A percentile compares a stretch with the other conserved stretches of the same genome.
These are phyloP conservation scores for Picea engelmannii DNA, from an alignment of 83 land plant species.

Conservation along the genomic window DNA sequence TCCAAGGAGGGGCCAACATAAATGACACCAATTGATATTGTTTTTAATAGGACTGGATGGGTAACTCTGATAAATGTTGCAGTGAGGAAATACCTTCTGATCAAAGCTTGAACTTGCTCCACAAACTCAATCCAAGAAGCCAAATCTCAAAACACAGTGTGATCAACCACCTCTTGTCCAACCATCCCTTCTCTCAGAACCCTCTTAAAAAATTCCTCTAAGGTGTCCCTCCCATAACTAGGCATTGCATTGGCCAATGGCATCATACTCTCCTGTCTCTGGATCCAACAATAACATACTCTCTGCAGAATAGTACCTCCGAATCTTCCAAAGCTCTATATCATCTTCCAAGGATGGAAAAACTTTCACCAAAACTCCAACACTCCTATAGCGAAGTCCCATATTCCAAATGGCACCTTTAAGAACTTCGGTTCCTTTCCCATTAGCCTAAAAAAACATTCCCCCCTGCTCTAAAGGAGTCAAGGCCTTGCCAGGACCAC, in stretches of 20 bases:
- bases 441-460: conserved; percentile 73
- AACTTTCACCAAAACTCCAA: conserved; percentile 74
- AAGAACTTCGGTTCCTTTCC: conserved; percentile 86
- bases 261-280: conserved; percentile 76
- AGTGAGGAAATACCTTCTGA: too few species aligned
- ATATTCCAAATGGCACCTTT: conserved; percentile 88
- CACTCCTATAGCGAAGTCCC: conserved; percentile 89
- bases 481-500: conserved; percentile 94
- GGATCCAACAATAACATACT: conserved; percentile 92
- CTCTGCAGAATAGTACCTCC: conserved; percentile 97
- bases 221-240: conserved; percentile 92
- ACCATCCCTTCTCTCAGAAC: conserved; percentile 93
- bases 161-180: conserved; percentile 96
- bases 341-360: conserved; percentile 90
- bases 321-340: conserved; percentile 97
- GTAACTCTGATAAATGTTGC: too few species aligned
- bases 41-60: too few species aligned
- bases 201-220: conserved; percentile 88
- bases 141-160: conserved; percentile 57
- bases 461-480: conserved; percentile 96
- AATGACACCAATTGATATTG: too few species aligned
- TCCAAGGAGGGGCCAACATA: too few species aligned
- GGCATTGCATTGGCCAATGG: conserved; percentile 82
- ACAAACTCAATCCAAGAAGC: not conserved
- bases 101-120: too few species aligned